Percentiles rank a stretch among this genome's conserved stretches.
Evolutionary conservation across 352 stramenopile species (phyloP).

Genomic region (Globisporangium nodosum): DNA sequence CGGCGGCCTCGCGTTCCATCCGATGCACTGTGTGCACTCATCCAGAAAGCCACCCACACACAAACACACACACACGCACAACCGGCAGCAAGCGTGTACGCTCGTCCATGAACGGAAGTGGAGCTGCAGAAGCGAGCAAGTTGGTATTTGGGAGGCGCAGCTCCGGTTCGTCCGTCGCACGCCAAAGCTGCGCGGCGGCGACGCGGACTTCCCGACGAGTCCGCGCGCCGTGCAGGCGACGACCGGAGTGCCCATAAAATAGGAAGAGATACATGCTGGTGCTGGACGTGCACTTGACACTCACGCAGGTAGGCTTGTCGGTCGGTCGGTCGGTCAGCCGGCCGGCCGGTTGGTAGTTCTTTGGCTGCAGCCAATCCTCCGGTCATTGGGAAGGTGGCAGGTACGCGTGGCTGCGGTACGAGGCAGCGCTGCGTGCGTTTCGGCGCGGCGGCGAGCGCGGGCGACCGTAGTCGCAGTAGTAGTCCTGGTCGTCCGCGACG

Average conservation of each 20-base stretch:
- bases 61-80: background rate
- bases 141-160: background rate
- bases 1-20: background rate
- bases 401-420: conserved; percentile 16
- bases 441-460: conserved; percentile 17
- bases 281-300: conserved; percentile 8
- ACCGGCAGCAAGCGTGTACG: too few relatives aligned
- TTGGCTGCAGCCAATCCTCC: too few relatives aligned
- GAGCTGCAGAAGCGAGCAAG: background rate
- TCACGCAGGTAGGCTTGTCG: background rate
- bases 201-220: conserved; percentile 19
- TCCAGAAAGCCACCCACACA: background rate
- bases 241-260: conserved; percentile 1
- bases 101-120: background rate
- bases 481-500: conserved; percentile 1
- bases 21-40: background rate
- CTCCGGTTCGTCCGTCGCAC: background rate
- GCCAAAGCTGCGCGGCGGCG: background rate
- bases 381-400: conserved; percentile 7
- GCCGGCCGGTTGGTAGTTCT: background rate
- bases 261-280: conserved; percentile 14
- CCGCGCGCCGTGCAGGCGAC: background rate
- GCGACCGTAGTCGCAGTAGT: conserved; percentile 10
- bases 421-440: conserved; percentile 16
- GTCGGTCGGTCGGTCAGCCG: background rate